phyloP scores from a whole-genome alignment of 164 flowering plant species.

The Vitis amurensis region DNA sequence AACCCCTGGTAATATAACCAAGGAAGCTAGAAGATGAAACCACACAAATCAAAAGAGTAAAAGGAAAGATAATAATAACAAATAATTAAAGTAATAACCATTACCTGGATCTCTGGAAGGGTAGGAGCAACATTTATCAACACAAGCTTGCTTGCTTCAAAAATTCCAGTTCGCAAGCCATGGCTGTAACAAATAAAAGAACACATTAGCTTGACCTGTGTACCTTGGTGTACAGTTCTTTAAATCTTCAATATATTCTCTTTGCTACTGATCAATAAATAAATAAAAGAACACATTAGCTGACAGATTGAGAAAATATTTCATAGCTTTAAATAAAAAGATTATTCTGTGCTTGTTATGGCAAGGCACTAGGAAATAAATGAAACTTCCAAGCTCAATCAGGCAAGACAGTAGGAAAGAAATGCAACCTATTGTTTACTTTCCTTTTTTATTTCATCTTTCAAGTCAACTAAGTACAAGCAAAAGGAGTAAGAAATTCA shows the following conservation, averaged over 20 bases:
- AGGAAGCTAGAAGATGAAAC: no score
- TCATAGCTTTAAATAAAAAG: conserved; percentile 1
- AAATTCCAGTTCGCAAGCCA: conserved; percentile 97
- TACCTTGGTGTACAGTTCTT: no score
- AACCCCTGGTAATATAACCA: no score
- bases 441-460: no score
- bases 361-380: no score
- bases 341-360: background rate
- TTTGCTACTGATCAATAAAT: no score
- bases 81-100: background rate
- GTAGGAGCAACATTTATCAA: conserved; percentile 81
- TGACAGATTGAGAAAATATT: background rate
- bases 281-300: conserved; percentile 16
- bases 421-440: no score
- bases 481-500: background rate
- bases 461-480: no score
- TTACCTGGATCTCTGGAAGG: conserved; percentile 91
- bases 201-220: background rate
- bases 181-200: conserved; percentile 55
- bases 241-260: no score
- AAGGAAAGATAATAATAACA: background rate
- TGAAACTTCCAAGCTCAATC: no score
- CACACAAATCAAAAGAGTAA: background rate
- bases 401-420: no score
- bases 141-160: conserved; percentile 86